Conservation (phyloP, 2,329 filamentous ascomycete species). For the Stylonectria norvegica region DNA sequence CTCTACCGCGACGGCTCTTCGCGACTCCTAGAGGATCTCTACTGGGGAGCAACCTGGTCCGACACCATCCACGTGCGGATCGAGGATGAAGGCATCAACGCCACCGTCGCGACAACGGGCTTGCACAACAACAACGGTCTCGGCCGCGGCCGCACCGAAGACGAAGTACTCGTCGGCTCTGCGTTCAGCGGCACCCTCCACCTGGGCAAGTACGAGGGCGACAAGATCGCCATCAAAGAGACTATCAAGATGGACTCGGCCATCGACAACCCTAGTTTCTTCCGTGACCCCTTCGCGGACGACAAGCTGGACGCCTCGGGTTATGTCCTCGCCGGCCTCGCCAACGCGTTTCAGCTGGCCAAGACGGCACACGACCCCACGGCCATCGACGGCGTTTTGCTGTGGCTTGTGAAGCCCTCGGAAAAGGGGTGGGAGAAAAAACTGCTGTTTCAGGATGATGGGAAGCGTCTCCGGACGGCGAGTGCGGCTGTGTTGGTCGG, state of each 20-base stretch:
- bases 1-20: constrained; percentile 46
- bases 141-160: constrained; percentile 41
- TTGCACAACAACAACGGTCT: constrained; percentile 57
- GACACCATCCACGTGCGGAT: constrained; percentile 45
- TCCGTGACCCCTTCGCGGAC: constrained; percentile 48
- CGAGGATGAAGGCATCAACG: constrained; percentile 25
- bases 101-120: constrained; percentile 39
- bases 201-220: no score
- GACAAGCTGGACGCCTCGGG: constrained; percentile 48
- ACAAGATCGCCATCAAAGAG: constrained; percentile 19
- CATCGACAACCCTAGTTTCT: constrained; percentile 59
- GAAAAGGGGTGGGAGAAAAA: constrained; percentile 38
- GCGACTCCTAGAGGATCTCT: constrained; percentile 46
- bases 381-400: constrained; percentile 41
- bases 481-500: constrained; percentile 53
- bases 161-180: constrained; percentile 43
- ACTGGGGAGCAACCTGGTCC: constrained; percentile 44
- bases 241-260: constrained; percentile 41
- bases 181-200: constrained; percentile 46
- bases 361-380: constrained; percentile 30
- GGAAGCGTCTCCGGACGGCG: constrained; percentile 44
- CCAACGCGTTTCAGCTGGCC: constrained; percentile 37
- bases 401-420: constrained; percentile 38
- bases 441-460: constrained; percentile 58
- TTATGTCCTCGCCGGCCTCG: constrained; percentile 48